These are phyloP conservation scores for Axilococcus clingmanii DNA, from an alignment of 139 green algal genomes.

Conservation along the genomic window DNA sequence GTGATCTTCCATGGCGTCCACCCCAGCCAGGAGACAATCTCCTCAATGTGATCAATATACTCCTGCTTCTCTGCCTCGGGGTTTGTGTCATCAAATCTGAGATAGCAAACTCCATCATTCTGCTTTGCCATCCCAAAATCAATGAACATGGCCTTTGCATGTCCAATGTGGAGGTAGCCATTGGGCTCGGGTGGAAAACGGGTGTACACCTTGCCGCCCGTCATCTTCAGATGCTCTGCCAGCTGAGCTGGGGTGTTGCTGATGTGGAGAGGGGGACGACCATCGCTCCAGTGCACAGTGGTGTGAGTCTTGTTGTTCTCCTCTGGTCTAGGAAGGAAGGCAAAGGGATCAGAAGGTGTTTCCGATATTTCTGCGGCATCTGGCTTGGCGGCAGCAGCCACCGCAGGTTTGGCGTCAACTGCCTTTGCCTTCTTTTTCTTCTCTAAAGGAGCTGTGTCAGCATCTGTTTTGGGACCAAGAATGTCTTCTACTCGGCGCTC, in stretches of 20 bases:
- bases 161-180: constrained; percentile 85
- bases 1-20: constrained; percentile 90
- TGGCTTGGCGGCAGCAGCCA: constrained; percentile 4
- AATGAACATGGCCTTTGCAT: constrained; percentile 98
- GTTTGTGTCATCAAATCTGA: constrained; percentile 98
- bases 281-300: constrained; percentile 44
- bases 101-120: constrained; percentile 76
- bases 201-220: constrained; percentile 80
- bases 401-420: background rate
- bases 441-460: constrained; percentile 38
- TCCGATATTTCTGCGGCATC: constrained; percentile 7
- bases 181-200: constrained; percentile 98
- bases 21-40: constrained; percentile 92
- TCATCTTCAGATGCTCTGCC: constrained; percentile 62
- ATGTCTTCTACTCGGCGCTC: constrained; percentile 46
- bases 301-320: constrained; percentile 75
- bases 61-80: constrained; percentile 96
- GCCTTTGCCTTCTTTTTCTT: constrained; percentile 15
- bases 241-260: constrained; percentile 75
- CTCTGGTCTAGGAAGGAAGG: constrained; percentile 72
- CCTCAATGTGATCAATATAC: constrained; percentile 97
- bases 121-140: constrained; percentile 92
- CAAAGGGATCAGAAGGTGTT: constrained; percentile 58
- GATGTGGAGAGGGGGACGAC: constrained; percentile 57
- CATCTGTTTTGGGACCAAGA: constrained; percentile 80